These are phyloP conservation scores for Plantago lanceolata DNA, from an alignment of 305 asterid genomes.

Conservation along the genomic window DNA sequence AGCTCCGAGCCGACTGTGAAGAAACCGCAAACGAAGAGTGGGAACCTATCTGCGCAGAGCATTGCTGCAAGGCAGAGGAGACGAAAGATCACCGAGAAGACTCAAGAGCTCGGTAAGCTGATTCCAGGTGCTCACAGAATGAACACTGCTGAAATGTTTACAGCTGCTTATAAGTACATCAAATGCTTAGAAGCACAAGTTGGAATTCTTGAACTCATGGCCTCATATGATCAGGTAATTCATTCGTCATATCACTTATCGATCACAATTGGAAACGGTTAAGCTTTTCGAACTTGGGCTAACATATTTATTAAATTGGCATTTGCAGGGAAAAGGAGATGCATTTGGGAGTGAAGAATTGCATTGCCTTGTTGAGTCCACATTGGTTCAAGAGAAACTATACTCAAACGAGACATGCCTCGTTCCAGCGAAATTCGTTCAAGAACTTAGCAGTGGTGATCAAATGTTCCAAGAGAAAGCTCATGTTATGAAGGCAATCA, in stretches of 20 bases:
- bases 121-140: conserved; percentile 77
- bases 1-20: conserved; percentile 18
- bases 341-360: conserved; percentile 31
- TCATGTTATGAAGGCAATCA: conserved; percentile 22
- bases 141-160: conserved; percentile 92
- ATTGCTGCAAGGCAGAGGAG: conserved; percentile 78
- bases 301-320: background rate
- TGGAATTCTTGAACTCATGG: conserved; percentile 41
- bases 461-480: conserved; percentile 25
- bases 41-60: conserved; percentile 62
- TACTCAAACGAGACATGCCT: conserved; percentile 57
- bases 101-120: conserved; percentile 75
- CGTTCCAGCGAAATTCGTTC: conserved; percentile 41
- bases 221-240: conserved; percentile 12
- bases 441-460: conserved; percentile 27
- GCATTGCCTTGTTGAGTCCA: conserved; percentile 48
- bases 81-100: conserved; percentile 73
- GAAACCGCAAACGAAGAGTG: conserved; percentile 15
- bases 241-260: too few relatives aligned
- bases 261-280: background rate
- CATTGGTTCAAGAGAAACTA: conserved; percentile 63
- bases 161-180: conserved; percentile 64
- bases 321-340: conserved; percentile 37
- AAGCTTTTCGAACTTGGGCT: background rate
- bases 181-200: conserved; percentile 71